Evolutionary conservation across 805 yeast genomes (phyloP), one percentile per base, ranked within the genome.

Genomic region (Metschnikowia anglica): DNA sequence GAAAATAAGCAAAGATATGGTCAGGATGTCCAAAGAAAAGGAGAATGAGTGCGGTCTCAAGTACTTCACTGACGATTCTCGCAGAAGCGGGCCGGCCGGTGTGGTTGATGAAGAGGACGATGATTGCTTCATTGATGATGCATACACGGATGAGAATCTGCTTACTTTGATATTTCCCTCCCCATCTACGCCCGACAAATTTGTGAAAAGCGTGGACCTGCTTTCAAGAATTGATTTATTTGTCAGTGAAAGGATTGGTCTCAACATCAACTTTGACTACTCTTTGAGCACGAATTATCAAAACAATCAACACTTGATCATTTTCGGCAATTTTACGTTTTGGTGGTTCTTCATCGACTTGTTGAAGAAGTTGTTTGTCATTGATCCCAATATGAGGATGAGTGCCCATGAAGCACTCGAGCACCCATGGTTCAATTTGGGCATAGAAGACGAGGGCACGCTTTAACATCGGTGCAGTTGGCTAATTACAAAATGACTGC

Each of bases 271-370:
- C 52, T 63, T 64, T 41, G 72, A 68, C 49, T 60, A 60, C 45
- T 62, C 72, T 23, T 55, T 70, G 32, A 66, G 68, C 39, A 59
- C 55, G 28, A 71, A 70, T 49, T 70, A 59, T 46, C 66, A 64
- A 21, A 61, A 59, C 45, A 67, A 70, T 44, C 63, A 60, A 48
- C 61, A 65, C 43, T 64, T 54, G 71, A 81, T 65, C 61, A 71
- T 61, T 46, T 71, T 71, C 54, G 85, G 84, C 33, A 79, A 81
- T 43, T 84, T 84, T 59, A 73, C 79, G 34, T 88, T 88, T 62
- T 90, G 97, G 97, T 85, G 78, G 70, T 77, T 76, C 63, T 89
- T 89, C 61, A 66, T 71, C 34, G 75, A 71, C 44, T 56, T 71
- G 37, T 54, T 70, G 20, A 55, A 58, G 24, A 66, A 68, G 45